Conservation (phyloP, 2,329 filamentous ascomycete species). For the Lecanicillium sp. region DNA sequence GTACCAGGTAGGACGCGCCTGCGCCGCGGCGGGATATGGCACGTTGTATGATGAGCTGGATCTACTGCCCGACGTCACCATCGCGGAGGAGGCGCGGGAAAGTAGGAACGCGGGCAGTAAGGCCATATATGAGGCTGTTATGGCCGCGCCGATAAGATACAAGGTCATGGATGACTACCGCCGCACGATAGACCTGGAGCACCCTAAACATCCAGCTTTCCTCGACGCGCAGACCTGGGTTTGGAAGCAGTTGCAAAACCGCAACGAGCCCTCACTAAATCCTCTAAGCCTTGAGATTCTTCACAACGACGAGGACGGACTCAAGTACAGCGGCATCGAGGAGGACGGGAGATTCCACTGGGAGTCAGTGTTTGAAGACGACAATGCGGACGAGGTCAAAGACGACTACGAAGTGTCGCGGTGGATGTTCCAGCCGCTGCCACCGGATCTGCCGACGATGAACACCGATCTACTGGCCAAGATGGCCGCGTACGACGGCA, state of each 20-base stretch:
- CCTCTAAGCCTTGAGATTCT: too few relatives aligned
- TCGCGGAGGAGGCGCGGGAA: constrained; percentile 35
- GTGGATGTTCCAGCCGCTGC: constrained; percentile 25
- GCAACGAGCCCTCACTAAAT: too few relatives aligned
- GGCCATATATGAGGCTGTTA: constrained; percentile 27
- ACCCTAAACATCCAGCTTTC: constrained; percentile 13
- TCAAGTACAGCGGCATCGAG: not conserved
- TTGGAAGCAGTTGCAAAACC: too few relatives aligned
- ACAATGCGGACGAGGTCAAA: not conserved
- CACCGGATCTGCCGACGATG: constrained; percentile 28
- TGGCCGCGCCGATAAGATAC: constrained; percentile 22
- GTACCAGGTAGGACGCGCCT: constrained; percentile 34
- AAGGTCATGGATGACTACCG: constrained; percentile 32
- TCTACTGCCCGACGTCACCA: constrained; percentile 30
- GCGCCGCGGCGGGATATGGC: constrained; percentile 32
- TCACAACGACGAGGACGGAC: constrained; percentile 24
- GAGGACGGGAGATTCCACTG: constrained; percentile 8
- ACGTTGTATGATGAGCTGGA: constrained; percentile 30
- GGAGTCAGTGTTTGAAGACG: too few relatives aligned
- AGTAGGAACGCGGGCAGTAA: not conserved
- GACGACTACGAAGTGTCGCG: constrained; percentile 16
- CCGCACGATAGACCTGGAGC: constrained; percentile 17
- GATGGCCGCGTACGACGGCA: constrained; percentile 31
- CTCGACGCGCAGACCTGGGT: constrained; percentile 34
- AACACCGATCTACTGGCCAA: constrained; percentile 33